A percentile compares a stretch with the other conserved stretches of the same genome.
Evolutionary conservation across 2,329 filamentous ascomycete genomes (phyloP).

Genomic region (Venturia nashicola): DNA sequence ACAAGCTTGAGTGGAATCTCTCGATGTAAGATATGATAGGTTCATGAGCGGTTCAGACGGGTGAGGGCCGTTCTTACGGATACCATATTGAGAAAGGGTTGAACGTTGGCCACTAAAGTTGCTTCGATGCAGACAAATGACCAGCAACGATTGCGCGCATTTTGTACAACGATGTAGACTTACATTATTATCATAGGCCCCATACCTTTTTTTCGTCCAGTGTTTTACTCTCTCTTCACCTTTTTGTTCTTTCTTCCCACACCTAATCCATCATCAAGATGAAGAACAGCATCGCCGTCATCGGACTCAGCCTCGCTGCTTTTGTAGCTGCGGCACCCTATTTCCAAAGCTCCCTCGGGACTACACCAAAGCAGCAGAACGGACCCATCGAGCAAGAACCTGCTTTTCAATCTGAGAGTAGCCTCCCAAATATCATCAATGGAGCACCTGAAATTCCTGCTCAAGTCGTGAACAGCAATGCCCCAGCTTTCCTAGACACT

Average conservation of each 20-base stretch:
- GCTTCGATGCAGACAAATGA: not conserved
- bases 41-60: too few relatives aligned
- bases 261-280: not conserved
- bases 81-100: not conserved
- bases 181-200: not conserved
- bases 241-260: not conserved
- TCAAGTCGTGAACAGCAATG: not conserved
- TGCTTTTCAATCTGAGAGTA: too few relatives aligned
- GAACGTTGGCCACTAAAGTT: not conserved
- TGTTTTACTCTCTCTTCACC: not conserved
- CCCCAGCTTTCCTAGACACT: not conserved
- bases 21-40: too few relatives aligned
- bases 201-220: not conserved
- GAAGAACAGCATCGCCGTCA: not conserved
- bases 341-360: not conserved
- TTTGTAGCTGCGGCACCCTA: not conserved
- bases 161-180: not conserved
- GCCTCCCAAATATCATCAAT: not conserved
- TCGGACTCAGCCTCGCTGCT: not conserved
- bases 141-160: not conserved
- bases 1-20: too few relatives aligned
- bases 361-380: not conserved
- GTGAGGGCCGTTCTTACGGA: not conserved
- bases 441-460: not conserved
- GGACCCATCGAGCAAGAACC: not conserved